These are phyloP conservation scores for Globisporangium irregulare DNA, from an alignment of 352 stramenopile species.

Conservation along the genomic window DNA sequence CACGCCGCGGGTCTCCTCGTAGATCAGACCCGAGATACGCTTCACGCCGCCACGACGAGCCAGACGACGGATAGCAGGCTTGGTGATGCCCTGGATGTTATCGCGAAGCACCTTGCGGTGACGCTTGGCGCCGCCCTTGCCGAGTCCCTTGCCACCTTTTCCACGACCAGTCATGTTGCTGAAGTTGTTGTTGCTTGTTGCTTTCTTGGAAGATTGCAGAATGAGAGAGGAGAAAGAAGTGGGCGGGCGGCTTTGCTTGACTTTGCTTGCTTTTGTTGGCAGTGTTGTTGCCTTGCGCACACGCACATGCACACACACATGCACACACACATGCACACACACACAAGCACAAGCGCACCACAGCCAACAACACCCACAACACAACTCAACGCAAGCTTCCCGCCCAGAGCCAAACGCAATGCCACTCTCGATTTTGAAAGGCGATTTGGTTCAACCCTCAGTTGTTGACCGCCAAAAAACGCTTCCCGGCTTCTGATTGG, in stretches of 20 bases:
- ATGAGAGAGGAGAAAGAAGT: not conserved
- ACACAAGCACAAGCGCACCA: not conserved
- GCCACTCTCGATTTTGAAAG: not conserved
- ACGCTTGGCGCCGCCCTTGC: conserved; percentile 83
- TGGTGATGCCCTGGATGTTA: conserved; percentile 92
- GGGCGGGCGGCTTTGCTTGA: too few species aligned
- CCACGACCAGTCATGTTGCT: conserved; percentile 74
- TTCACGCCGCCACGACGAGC: conserved; percentile 97
- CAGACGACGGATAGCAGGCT: conserved; percentile 96
- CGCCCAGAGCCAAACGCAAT: not conserved
- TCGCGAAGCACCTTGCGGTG: conserved; percentile 88
- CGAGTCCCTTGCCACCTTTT: conserved; percentile 80
- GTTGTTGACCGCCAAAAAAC: not conserved
- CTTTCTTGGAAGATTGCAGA: conserved; percentile 7
- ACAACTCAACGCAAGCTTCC: not conserved
- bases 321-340: too few species aligned
- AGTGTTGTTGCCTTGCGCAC: too few species aligned
- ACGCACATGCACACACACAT: too few species aligned
- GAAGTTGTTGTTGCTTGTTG: conserved; percentile 4
- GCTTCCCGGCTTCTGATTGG: conserved; percentile 13
- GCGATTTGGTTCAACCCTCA: not conserved
- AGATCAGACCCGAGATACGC: conserved; percentile 97
- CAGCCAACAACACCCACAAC: not conserved
- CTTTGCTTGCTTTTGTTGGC: too few species aligned
- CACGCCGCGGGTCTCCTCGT: conserved; percentile 97